These are phyloP conservation scores for Phialophora expanda DNA, from an alignment of 2,329 filamentous ascomycete species.

Conservation along the genomic window DNA sequence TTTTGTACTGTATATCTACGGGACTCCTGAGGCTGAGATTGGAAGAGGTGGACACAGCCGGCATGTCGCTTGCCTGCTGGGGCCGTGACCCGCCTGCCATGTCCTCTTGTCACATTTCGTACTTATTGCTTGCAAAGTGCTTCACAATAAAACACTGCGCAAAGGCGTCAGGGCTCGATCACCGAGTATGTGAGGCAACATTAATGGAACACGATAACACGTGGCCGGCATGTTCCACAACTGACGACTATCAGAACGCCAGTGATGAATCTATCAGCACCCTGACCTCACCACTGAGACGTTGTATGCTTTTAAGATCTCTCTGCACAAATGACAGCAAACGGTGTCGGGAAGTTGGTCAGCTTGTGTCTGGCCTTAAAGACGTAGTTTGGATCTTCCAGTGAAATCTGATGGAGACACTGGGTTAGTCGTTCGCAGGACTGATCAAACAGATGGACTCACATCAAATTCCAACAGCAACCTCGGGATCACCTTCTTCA, in stretches of 20 bases:
- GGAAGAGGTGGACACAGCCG: too few relatives aligned
- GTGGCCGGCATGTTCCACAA: too few relatives aligned
- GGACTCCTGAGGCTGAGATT: too few relatives aligned
- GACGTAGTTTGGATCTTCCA: conserved; percentile 17
- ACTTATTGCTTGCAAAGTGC: too few relatives aligned
- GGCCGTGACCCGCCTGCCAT: background rate
- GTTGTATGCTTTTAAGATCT: conserved; percentile 9
- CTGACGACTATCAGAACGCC: background rate
- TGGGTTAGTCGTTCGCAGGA: background rate
- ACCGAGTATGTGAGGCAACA: too few relatives aligned
- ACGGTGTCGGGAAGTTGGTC: conserved; percentile 16
- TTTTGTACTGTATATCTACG: too few relatives aligned
- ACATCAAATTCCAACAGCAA: conserved; percentile 39
- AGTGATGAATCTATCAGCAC: background rate
- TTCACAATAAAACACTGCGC: too few relatives aligned
- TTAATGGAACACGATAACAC: too few relatives aligned
- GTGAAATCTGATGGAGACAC: conserved; percentile 8
- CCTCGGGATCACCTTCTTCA: conserved; percentile 38
- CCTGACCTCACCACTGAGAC: background rate
- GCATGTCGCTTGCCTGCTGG: background rate
- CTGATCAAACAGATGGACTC: conserved; percentile 15
- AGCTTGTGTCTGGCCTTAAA: conserved; percentile 10
- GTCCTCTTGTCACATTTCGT: too few relatives aligned
- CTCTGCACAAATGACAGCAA: conserved; percentile 11
- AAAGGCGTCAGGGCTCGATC: too few relatives aligned